phyloP scores from a whole-genome alignment of 176 grass and related monocot species.

The Poa annua region DNA sequence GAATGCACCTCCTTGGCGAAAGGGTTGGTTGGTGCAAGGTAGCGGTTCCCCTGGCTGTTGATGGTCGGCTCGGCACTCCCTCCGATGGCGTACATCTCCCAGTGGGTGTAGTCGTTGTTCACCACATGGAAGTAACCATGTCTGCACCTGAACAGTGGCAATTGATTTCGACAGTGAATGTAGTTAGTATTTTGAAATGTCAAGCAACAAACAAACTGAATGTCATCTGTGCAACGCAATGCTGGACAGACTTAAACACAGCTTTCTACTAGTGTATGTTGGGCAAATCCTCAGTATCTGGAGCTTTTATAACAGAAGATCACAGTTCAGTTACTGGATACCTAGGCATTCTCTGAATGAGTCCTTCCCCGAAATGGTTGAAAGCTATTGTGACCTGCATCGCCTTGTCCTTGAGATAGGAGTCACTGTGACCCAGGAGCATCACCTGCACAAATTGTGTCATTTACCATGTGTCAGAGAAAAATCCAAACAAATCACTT shows the following conservation, averaged over 20 bases:
- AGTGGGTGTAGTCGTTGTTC: slow-evolving; percentile 78
- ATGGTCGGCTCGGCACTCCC: slow-evolving; percentile 69
- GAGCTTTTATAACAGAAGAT: neutral
- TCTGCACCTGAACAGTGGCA: slow-evolving; percentile 49
- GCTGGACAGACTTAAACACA: neutral
- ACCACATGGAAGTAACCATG: slow-evolving; percentile 79
- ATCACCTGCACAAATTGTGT: slow-evolving; percentile 63
- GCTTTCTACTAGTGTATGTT: too few relatives aligned
- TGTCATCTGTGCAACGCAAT: neutral
- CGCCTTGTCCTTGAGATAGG: slow-evolving; percentile 73
- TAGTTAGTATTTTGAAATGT: neutral
- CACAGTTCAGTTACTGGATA: slow-evolving; percentile 14
- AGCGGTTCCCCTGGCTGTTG: slow-evolving; percentile 77
- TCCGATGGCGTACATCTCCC: slow-evolving; percentile 75
- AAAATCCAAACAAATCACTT: slow-evolving; percentile 19
- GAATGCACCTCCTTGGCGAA: slow-evolving; percentile 60
- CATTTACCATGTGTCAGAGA: slow-evolving; percentile 13
- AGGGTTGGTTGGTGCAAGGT: slow-evolving; percentile 58
- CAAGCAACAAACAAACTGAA: neutral
- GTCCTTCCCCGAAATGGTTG: slow-evolving; percentile 87
- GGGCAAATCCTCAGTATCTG: neutral
- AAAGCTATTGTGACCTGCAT: slow-evolving; percentile 96
- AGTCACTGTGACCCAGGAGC: slow-evolving; percentile 87
- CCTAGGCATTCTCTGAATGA: slow-evolving; percentile 82
- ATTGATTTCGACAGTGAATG: neutral